Evolutionary conservation across 768 basidiomycete genomes (phyloP).

Genomic region (Leccinum truebloodii): DNA sequence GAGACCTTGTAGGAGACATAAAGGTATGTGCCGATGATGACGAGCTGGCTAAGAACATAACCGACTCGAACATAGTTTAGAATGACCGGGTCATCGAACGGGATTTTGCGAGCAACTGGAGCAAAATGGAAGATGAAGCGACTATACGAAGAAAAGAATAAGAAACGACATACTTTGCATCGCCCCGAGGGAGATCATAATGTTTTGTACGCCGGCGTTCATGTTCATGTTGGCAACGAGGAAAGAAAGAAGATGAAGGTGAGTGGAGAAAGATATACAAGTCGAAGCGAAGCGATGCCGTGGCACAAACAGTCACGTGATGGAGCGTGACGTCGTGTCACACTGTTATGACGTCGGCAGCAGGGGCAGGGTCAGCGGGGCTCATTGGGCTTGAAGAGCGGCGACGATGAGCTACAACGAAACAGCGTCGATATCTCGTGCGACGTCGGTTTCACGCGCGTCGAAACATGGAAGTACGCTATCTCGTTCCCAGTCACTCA

Average conservation of each 20-base stretch:
- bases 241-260: conserved; percentile 1
- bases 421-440: conserved; percentile 57
- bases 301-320: conserved; percentile 12
- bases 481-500: conserved; percentile 81
- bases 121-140: conserved; percentile 4
- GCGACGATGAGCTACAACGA: conserved; percentile 43
- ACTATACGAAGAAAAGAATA: neutral
- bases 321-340: conserved; percentile 18
- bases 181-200: conserved; percentile 87
- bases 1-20: conserved; percentile 70
- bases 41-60: conserved; percentile 73
- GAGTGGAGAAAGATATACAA: no score
- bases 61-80: conserved; percentile 82
- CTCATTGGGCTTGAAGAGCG: neutral
- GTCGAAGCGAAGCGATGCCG: neutral
- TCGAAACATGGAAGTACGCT: conserved; percentile 67
- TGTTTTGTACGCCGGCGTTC: conserved; percentile 77
- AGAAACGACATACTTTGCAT: conserved; percentile 70
- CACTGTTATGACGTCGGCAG: conserved; percentile 26
- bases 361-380: neutral
- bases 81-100: conserved; percentile 84
- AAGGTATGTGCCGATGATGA: conserved; percentile 78
- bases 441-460: conserved; percentile 69
- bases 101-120: conserved; percentile 85
- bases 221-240: conserved; percentile 62